These are phyloP conservation scores for Flaveria ramosissima DNA, from an alignment of 129 eudicot species.

Conservation along the genomic window DNA sequence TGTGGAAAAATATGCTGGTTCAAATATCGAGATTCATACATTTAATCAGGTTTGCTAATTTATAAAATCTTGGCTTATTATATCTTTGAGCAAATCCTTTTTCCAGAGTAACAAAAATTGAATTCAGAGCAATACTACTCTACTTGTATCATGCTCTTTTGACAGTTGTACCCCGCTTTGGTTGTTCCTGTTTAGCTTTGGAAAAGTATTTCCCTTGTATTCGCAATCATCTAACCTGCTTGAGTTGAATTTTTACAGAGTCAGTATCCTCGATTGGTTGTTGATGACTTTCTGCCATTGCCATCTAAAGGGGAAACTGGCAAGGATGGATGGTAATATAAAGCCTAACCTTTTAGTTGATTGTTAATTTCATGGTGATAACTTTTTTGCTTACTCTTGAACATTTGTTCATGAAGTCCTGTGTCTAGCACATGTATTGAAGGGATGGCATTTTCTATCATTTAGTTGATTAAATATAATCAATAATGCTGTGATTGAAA, in stretches of 20 bases:
- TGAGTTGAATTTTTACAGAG: constrained; percentile 50
- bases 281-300: constrained; percentile 79
- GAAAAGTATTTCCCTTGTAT: neutral
- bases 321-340: constrained; percentile 91
- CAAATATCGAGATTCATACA: constrained; percentile 86
- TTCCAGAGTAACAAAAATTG: constrained; percentile 8
- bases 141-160: neutral
- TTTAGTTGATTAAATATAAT: constrained; percentile 7
- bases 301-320: constrained; percentile 82
- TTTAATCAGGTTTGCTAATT: constrained; percentile 74
- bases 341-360: neutral
- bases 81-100: constrained; percentile 1
- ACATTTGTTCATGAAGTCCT: constrained; percentile 13
- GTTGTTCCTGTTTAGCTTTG: neutral
- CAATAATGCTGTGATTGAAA: constrained; percentile 1
- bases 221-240: constrained; percentile 28
- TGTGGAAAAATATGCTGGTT: constrained; percentile 75
- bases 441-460: neutral
- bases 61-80: neutral
- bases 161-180: neutral
- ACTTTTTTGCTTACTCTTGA: constrained; percentile 5
- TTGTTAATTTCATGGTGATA: neutral
- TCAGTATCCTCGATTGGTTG: constrained; percentile 93
- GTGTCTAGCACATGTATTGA: constrained; percentile 5
- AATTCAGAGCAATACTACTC: neutral